Evolutionary conservation across 768 basidiomycete genomes (phyloP).

Genomic region (Sutorius australiensis): DNA sequence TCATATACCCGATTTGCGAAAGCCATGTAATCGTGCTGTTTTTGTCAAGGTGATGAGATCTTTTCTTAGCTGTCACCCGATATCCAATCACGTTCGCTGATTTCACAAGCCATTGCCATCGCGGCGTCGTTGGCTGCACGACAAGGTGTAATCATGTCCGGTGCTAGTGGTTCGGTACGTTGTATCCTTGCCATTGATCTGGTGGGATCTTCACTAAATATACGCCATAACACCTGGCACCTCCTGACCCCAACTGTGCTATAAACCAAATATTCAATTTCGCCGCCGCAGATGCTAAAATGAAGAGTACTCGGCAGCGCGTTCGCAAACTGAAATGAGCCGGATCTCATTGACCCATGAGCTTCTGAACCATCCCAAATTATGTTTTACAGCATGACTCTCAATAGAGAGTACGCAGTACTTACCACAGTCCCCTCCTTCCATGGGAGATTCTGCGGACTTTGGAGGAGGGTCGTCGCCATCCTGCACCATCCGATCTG

Average conservation of each 20-base stretch:
- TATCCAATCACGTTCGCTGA: not conserved
- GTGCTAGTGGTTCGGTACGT: not conserved
- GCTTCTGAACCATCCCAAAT: not conserved
- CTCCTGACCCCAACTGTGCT: conserved; percentile 36
- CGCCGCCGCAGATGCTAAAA: not conserved
- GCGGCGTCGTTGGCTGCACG: not conserved
- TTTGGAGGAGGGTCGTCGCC: conserved; percentile 36
- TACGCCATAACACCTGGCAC: conserved; percentile 25
- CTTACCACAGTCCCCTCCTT: not conserved
- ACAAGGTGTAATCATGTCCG: not conserved
- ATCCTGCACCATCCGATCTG: conserved; percentile 31
- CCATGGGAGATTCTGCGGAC: not conserved
- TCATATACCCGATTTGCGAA: not conserved
- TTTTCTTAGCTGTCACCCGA: not conserved
- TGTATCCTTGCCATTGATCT: not conserved
- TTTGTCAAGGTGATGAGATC: not conserved
- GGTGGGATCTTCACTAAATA: not conserved
- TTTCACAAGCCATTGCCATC: not conserved
- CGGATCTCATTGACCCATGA: not conserved
- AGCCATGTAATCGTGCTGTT: not conserved
- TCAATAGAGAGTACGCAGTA: not conserved
- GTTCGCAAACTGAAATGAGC: not conserved
- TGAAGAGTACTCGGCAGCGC: not conserved
- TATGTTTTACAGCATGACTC: not conserved
- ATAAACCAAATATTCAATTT: conserved; percentile 30